phyloP scores from a whole-genome alignment of 1,139 yeast genomes.

The Geotrichum reessii region DNA sequence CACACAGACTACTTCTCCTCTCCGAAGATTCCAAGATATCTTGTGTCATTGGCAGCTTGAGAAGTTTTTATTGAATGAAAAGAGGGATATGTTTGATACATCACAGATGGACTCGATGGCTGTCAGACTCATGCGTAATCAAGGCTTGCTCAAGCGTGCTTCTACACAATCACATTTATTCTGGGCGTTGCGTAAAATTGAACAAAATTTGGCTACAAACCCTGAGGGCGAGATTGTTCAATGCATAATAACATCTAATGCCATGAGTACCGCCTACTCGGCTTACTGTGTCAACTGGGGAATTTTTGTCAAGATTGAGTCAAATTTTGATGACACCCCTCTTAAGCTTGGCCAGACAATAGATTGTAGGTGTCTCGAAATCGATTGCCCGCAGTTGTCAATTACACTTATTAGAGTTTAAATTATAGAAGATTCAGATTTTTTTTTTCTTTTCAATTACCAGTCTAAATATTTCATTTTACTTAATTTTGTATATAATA shows the following conservation, averaged over 20 bases:
- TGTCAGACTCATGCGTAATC: constrained; percentile 16
- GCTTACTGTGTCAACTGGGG: constrained; percentile 23
- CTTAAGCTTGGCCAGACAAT: constrained; percentile 7
- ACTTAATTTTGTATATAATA: background rate
- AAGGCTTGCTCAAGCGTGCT: constrained; percentile 14
- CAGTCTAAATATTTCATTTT: background rate
- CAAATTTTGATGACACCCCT: constrained; percentile 9
- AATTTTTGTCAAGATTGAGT: constrained; percentile 10
- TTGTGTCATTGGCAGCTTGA: constrained; percentile 71
- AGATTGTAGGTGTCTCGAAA: constrained; percentile 5
- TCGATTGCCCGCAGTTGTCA: constrained; percentile 6
- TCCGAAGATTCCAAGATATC: constrained; percentile 79
- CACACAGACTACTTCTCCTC: constrained; percentile 81
- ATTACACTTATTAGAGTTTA: constrained; percentile 1
- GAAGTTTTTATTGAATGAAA: constrained; percentile 32
- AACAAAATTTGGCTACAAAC: background rate
- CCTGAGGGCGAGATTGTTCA: background rate
- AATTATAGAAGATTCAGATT: background rate
- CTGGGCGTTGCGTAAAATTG: constrained; percentile 16
- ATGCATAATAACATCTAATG: constrained; percentile 10
- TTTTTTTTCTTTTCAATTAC: background rate
- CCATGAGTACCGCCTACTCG: constrained; percentile 2
- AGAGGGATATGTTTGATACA: constrained; percentile 9
- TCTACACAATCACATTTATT: constrained; percentile 11
- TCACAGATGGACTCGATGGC: constrained; percentile 14